Percentiles rank a stretch among this genome's conserved stretches.
These are phyloP conservation scores for Alternaria hordeiaustralica DNA, from an alignment of 2,329 filamentous ascomycete genomes.

Conservation along the genomic window DNA sequence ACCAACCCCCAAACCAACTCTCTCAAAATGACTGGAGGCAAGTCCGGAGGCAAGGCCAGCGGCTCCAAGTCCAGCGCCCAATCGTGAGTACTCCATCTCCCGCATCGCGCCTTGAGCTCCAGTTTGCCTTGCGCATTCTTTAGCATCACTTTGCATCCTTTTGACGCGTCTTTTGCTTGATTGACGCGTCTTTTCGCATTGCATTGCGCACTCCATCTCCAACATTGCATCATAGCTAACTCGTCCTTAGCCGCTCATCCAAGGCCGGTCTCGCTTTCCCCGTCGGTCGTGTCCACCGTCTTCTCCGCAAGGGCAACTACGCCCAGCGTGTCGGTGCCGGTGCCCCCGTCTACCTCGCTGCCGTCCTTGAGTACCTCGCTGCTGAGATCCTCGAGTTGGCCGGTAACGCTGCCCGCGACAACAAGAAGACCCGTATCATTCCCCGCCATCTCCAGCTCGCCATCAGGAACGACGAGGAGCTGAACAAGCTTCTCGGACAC, in stretches of 20 bases:
- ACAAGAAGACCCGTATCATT: constrained; percentile 99
- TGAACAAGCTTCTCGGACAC: constrained; percentile 98
- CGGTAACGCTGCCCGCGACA: constrained; percentile 97
- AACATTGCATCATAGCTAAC: constrained; percentile 31
- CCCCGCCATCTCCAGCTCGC: constrained; percentile 98
- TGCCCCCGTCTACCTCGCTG: constrained; percentile 95
- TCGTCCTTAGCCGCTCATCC: constrained; percentile 82
- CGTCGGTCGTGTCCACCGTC: constrained; percentile 98
- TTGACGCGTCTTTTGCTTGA: constrained; percentile 12
- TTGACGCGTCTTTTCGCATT: constrained; percentile 36
- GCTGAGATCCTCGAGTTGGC: constrained; percentile 99
- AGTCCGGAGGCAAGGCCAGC: constrained; percentile 99
- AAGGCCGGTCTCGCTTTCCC: constrained; percentile 99
- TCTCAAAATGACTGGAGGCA: constrained; percentile 99
- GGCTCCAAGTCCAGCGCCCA: constrained; percentile 95
- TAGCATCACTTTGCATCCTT: background rate
- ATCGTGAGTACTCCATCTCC: constrained; percentile 73
- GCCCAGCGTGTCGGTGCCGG: constrained; percentile 99
- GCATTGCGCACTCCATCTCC: constrained; percentile 9
- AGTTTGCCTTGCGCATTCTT: constrained; percentile 10
- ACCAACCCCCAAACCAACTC: constrained; percentile 43
- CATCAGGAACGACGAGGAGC: constrained; percentile 98
- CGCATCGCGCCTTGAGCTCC: constrained; percentile 13
- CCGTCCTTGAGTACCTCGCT: constrained; percentile 97
- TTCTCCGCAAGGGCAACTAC: constrained; percentile 99